Evolutionary conservation across 139 green algal genomes (phyloP).

Genomic region (Volvox africanus): DNA sequence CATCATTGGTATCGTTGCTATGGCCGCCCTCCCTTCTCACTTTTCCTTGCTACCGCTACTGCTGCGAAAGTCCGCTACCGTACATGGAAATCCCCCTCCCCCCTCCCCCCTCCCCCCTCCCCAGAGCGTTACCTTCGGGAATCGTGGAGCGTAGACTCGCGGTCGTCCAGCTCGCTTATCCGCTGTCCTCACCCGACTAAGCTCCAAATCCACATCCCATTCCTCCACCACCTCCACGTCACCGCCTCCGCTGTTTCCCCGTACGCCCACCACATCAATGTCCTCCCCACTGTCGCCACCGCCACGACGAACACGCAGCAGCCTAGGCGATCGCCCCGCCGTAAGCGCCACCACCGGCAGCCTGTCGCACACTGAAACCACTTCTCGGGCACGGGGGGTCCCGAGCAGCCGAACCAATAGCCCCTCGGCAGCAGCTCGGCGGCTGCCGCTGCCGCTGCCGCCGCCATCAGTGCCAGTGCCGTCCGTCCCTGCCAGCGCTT

Average conservation of each 20-base stretch:
- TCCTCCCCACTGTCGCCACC: neutral
- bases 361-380: slow-evolving; percentile 56
- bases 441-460: neutral
- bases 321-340: neutral
- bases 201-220: slow-evolving; percentile 69
- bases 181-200: slow-evolving; percentile 28
- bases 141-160: slow-evolving; percentile 82
- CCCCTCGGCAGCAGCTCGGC: slow-evolving; percentile 18
- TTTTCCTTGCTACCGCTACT: too few relatives aligned
- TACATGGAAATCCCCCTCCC: too few relatives aligned
- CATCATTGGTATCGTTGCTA: too few relatives aligned
- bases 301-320: slow-evolving; percentile 10
- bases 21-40: too few relatives aligned
- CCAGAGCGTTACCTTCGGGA: slow-evolving; percentile 78
- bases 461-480: neutral
- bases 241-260: neutral
- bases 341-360: slow-evolving; percentile 64
- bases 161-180: slow-evolving; percentile 44
- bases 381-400: slow-evolving; percentile 37
- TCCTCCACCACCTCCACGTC: slow-evolving; percentile 31
- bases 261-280: neutral
- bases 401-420: slow-evolving; percentile 42
- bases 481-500: slow-evolving; percentile 48
- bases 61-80: too few relatives aligned
- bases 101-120: too few relatives aligned